A percentile compares a stretch with the other conserved stretches of the same genome.
Evolutionary conservation across 2,329 filamentous ascomycete species (phyloP).

Genomic region (Penicillium sp.): DNA sequence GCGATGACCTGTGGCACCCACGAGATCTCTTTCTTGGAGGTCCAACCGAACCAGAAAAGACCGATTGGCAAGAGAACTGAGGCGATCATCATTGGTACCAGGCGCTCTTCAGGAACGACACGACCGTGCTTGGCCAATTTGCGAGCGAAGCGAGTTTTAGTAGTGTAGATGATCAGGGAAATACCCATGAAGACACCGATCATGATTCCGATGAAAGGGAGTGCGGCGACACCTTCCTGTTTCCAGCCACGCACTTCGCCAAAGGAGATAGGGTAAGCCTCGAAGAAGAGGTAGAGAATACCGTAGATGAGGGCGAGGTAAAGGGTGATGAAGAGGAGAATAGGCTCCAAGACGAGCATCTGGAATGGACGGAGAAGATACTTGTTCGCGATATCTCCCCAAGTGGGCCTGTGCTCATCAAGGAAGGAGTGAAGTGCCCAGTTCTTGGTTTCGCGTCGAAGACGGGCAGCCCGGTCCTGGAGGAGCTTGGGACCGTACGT

Average conservation of each 20-base stretch:
- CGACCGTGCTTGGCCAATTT: constrained; percentile 32
- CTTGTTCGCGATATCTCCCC: constrained; percentile 42
- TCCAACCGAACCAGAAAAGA: constrained; percentile 55
- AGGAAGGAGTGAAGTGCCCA: constrained; percentile 48
- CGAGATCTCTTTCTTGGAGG: constrained; percentile 40
- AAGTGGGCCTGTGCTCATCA: constrained; percentile 44
- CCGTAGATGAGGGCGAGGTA: constrained; percentile 44
- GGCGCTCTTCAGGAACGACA: constrained; percentile 44
- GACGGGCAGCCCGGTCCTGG: constrained; percentile 46
- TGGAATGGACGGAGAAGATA: constrained; percentile 48
- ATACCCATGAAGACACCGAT: constrained; percentile 37
- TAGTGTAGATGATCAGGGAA: constrained; percentile 39
- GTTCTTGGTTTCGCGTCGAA: constrained; percentile 51
- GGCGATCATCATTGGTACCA: constrained; percentile 49
- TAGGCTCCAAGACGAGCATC: constrained; percentile 52
- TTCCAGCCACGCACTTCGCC: constrained; percentile 39
- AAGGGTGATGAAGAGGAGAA: constrained; percentile 49
- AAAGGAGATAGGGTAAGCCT: constrained; percentile 45
- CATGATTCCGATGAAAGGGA: constrained; percentile 41
- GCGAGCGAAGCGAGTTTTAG: constrained; percentile 42
- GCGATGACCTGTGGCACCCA: constrained; percentile 51
- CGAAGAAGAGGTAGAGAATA: constrained; percentile 41
- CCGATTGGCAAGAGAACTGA: constrained; percentile 46
- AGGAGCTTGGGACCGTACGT: constrained; percentile 53
- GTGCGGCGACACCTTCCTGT: constrained; percentile 34